Evolutionary conservation across 2,329 filamentous ascomycete species (phyloP), one percentile per base, ranked within the genome.

Genomic region (Cytospora paraplurivora): DNA sequence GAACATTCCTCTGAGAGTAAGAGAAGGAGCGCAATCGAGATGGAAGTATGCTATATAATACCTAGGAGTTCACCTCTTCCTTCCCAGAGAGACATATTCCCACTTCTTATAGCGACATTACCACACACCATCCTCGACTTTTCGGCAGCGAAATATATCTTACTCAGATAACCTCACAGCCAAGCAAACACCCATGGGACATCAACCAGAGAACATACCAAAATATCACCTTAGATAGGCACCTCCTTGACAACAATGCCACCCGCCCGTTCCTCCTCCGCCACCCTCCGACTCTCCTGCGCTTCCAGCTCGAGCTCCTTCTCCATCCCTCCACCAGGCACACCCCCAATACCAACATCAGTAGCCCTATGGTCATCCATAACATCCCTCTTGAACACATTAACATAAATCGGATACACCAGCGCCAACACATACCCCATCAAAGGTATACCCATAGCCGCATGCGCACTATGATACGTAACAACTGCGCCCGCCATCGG

Each of bases 401-500:
- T 74, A 65, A 74, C 71, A 50, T 74, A 73, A 33, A 74, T 52
- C 0, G 72, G 73, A 56, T 73, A 72, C 13, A 71, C 71, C 49
- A 50, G 49, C 1, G 71, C 70, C n/a, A 72, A 54, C 33, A 72
- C 67, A 62, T 71, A 72, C 11, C 71, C 71, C 70, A 72, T 71
- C 70, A 72, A 71, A 17, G 70, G 70, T 11, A 73, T 71, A 17
- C 66, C 67, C 70, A 73, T 72, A 41, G 71, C 71, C 0, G 67
- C 59, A 51, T 72, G 71, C 0, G 71, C 69, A 7, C 67, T 59
- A n/a, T 63, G 61, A 33, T 69, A 55, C 13, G 51, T 54, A 15
- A 62, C 77, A 52, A 79, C 71, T 77, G 7, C 74, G 11, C 82
- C 84, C 1, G 83, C 76, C 38, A 85, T 76, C 0, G 83, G 81